Evolutionary conservation across 768 basidiomycete genomes (phyloP), one percentile per base, ranked within the genome.

Genomic region (Solioccasus polychromus): DNA sequence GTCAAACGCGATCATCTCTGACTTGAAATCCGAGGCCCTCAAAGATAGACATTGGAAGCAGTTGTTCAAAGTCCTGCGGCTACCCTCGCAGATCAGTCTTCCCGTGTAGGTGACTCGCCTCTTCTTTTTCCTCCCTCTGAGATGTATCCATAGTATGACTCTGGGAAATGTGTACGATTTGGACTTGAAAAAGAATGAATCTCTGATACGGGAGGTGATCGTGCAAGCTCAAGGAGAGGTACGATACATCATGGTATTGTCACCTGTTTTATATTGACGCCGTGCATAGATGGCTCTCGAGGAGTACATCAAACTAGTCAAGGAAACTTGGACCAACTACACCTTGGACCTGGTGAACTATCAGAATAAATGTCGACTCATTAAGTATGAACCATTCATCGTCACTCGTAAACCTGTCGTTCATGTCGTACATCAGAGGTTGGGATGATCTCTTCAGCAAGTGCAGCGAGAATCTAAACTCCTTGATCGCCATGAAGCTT

Each of bases 41-140:
- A 92, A 97, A 68, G 96, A 99, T 58, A 80, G 96, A 47, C 96
- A 99, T 64, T 99, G 96, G 96, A 90, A 92, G 60, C 90, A 95
- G 63, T 72, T 99, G 18, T 96, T 95, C 80, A 98, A 97, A 66
- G 79, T 78, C 14, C 70, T 99, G 44, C 77, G 81, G 48, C 65
- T 94, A 43, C 77, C 89, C 4, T 74, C 83, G 4, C 82, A 86
- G 40, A 85, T 89, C 47, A 87, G 79, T 55, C 72, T 94, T 45
- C 79, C 83, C 1, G 69, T 86, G 87, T 92, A 64, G 45, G 79
- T 67, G 1, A 1, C 25, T 32, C 32, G 19, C 18, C 52, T 68
- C 61, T n/a, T 26, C 37, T 34, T 4, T 25, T 4, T 19, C 10
- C 41, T 22, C 19, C 20, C 10, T 39, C 48, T 35, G 60, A 36